phyloP scores from a whole-genome alignment of 345 rosid species.

The Lepidium africanum region DNA sequence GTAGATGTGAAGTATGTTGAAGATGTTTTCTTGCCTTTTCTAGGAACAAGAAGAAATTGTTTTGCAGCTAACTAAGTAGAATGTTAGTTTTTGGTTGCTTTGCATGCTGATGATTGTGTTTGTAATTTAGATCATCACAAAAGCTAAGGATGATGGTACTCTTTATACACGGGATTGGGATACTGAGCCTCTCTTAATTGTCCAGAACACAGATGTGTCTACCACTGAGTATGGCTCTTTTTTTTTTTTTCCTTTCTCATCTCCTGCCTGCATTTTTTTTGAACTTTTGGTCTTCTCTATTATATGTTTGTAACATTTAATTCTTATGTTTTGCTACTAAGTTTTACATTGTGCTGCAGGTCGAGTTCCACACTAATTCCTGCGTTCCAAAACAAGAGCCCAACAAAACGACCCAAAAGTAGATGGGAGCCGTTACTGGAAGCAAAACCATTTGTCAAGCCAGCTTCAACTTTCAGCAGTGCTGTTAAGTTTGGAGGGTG shows the following conservation, averaged over 20 bases:
- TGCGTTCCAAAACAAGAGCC: conserved; percentile 49
- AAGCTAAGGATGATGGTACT: conserved; percentile 63
- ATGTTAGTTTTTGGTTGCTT: background rate
- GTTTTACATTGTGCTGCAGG: conserved; percentile 25
- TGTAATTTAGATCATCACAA: conserved; percentile 53
- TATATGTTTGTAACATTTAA: background rate
- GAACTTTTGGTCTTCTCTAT: conserved; percentile 1
- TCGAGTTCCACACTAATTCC: conserved; percentile 30
- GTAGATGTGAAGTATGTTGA: background rate
- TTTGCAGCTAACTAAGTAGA: background rate
- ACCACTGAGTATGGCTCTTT: conserved; percentile 44
- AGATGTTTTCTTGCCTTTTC: conserved; percentile 3
- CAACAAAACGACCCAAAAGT: conserved; percentile 72
- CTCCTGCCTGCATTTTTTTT: background rate
- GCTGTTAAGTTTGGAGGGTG: conserved; percentile 52
- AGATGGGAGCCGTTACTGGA: conserved; percentile 97
- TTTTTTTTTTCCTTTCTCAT: conserved; percentile 7
- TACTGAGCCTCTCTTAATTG: conserved; percentile 65
- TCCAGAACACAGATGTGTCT: conserved; percentile 35
- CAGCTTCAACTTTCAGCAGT: conserved; percentile 32
- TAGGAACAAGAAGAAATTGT: background rate
- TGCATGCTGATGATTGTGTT: conserved; percentile 14
- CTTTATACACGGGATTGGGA: conserved; percentile 77
- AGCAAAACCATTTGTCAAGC: conserved; percentile 47
- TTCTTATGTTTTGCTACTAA: conserved; percentile 9